A percentile compares a stretch with the other conserved stretches of the same genome.
phyloP scores from a whole-genome alignment of 108 stramenopile species.

The Hondaea fermentalgiana region DNA sequence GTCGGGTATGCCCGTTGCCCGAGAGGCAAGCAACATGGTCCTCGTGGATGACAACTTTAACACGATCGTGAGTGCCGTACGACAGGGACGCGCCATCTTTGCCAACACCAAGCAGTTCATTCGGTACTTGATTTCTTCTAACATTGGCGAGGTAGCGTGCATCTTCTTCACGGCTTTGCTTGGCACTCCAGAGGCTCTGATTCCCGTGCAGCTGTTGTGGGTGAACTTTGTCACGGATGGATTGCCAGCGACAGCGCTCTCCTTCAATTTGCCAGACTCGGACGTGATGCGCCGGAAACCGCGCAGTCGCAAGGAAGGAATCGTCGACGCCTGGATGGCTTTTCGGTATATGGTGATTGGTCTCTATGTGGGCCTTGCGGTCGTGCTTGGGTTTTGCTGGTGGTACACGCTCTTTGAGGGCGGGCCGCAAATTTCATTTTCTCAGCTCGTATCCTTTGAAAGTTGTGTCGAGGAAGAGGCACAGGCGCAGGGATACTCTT shows the following conservation, averaged over 20 bases:
- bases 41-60: conserved; percentile 95
- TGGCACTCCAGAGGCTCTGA: conserved; percentile 89
- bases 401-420: conserved; percentile 67
- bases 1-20: conserved; percentile 80
- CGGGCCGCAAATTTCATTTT: conserved; percentile 41
- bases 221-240: conserved; percentile 97
- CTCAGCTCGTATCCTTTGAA: conserved; percentile 42
- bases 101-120: conserved; percentile 98
- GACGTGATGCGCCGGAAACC: conserved; percentile 74
- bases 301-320: conserved; percentile 78
- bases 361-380: conserved; percentile 87
- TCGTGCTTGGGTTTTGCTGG: conserved; percentile 79
- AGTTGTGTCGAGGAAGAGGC: conserved; percentile 40
- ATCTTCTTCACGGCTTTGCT: conserved; percentile 67
- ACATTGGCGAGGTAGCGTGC: conserved; percentile 91
- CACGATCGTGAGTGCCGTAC: conserved; percentile 87
- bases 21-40: conserved; percentile 96
- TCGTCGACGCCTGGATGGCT: conserved; percentile 88
- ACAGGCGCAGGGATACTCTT: conserved; percentile 54
- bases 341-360: conserved; percentile 85
- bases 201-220: conserved; percentile 95
- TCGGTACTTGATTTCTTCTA: conserved; percentile 91
- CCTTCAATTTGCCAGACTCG: conserved; percentile 91
- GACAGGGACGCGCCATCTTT: conserved; percentile 92
- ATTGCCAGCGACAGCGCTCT: conserved; percentile 91